These are phyloP conservation scores for Coniella vitis DNA, from an alignment of 2,329 filamentous ascomycete species.

Conservation along the genomic window DNA sequence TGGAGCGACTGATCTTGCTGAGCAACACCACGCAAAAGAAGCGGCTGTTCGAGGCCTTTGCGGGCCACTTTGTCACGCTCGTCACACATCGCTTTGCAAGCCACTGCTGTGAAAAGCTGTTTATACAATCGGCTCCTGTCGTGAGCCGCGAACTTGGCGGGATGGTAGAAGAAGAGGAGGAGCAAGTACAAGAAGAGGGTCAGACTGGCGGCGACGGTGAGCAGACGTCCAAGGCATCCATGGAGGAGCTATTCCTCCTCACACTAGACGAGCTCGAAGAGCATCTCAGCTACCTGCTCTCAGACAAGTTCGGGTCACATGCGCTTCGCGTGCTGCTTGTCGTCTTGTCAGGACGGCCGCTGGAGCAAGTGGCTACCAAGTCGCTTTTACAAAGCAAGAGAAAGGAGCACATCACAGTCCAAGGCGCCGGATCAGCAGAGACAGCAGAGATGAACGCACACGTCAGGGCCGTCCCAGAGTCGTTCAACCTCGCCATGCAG, in stretches of 20 bases:
- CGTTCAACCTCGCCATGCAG: constrained; percentile 69
- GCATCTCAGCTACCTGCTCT: constrained; percentile 75
- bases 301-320: constrained; percentile 85
- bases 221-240: constrained; percentile 49
- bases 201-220: constrained; percentile 35
- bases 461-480: constrained; percentile 61
- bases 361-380: constrained; percentile 62
- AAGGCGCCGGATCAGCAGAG: constrained; percentile 43
- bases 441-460: constrained; percentile 39
- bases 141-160: constrained; percentile 66
- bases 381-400: constrained; percentile 83
- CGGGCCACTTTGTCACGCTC: constrained; percentile 77
- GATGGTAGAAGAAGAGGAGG: constrained; percentile 33
- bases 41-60: constrained; percentile 77
- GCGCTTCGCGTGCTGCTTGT: constrained; percentile 79
- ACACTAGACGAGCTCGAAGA: constrained; percentile 84
- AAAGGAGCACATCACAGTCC: constrained; percentile 74
- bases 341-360: constrained; percentile 74
- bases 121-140: constrained; percentile 71
- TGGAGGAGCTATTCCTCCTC: constrained; percentile 80
- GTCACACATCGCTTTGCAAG: constrained; percentile 95
- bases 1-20: constrained; percentile 84
- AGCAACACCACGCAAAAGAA: constrained; percentile 78
- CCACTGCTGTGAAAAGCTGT: constrained; percentile 93
- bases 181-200: constrained; percentile 33